Evolutionary conservation across 768 basidiomycete genomes (phyloP).

Genomic region (Tulasnella sp.): DNA sequence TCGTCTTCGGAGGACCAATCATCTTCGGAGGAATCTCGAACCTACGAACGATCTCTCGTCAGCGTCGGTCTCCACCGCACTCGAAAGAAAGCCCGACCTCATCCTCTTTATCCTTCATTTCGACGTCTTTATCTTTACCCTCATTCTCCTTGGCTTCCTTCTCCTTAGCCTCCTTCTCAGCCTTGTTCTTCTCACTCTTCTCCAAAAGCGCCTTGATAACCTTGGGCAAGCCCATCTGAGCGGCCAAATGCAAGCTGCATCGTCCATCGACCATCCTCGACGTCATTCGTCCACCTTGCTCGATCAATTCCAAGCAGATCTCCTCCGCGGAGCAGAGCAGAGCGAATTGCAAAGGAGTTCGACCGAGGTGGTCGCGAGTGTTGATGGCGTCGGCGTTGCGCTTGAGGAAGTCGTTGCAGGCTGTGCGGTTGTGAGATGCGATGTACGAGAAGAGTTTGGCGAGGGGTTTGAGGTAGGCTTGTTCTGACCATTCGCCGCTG

Average conservation of each 20-base stretch:
- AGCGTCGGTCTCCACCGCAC: too few species aligned
- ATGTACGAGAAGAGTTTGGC: conserved; percentile 56
- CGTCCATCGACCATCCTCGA: conserved; percentile 56
- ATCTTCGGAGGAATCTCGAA: conserved; percentile 24
- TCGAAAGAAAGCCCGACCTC: conserved; percentile 15
- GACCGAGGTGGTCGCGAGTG: conserved; percentile 58
- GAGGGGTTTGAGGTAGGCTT: conserved; percentile 54
- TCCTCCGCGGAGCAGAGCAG: conserved; percentile 47
- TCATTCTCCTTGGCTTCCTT: conserved; percentile 21
- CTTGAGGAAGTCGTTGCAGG: conserved; percentile 42
- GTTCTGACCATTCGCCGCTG: conserved; percentile 59
- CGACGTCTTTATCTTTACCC: not conserved
- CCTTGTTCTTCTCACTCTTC: conserved; percentile 41
- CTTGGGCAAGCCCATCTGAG: conserved; percentile 35
- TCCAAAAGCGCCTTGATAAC: conserved; percentile 52
- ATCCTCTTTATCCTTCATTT: conserved; percentile 32
- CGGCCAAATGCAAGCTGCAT: conserved; percentile 53
- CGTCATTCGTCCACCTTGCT: conserved; percentile 54
- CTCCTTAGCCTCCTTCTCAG: conserved; percentile 33
- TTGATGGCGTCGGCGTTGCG: conserved; percentile 39
- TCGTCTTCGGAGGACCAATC: conserved; percentile 22
- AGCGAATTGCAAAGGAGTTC: conserved; percentile 55
- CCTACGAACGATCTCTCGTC: conserved; percentile 27
- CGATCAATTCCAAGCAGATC: conserved; percentile 50
- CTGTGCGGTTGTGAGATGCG: conserved; percentile 42